Percentiles rank a stretch among this genome's conserved stretches.
These are phyloP conservation scores for Bipolaris sorokiniana DNA, from an alignment of 2,329 filamentous ascomycete species.

Conservation along the genomic window DNA sequence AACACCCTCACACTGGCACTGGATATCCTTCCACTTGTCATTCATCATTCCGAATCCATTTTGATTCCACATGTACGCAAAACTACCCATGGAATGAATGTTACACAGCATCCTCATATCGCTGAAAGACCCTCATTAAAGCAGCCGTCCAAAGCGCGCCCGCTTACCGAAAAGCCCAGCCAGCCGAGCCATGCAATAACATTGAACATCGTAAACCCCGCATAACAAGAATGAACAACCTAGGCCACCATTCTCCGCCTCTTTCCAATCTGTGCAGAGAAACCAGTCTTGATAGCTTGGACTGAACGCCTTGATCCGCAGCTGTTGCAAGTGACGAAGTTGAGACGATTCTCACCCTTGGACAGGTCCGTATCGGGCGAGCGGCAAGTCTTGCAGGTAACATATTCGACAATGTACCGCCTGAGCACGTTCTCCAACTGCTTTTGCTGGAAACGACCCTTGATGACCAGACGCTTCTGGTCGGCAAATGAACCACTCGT, in stretches of 20 bases:
- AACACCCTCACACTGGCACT: not conserved
- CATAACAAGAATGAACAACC: slow-evolving; percentile 33
- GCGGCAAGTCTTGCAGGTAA: slow-evolving; percentile 95
- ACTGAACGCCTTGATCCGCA: slow-evolving; percentile 75
- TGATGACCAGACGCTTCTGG: slow-evolving; percentile 94
- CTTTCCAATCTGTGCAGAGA: slow-evolving; percentile 99
- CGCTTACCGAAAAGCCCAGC: slow-evolving; percentile 21
- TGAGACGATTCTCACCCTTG: slow-evolving; percentile 98
- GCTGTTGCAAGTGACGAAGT: slow-evolving; percentile 95
- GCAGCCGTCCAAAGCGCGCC: slow-evolving; percentile 25
- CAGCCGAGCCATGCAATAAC: slow-evolving; percentile 31
- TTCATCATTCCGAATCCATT: slow-evolving; percentile 1
- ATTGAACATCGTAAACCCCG: slow-evolving; percentile 29
- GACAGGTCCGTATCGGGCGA: slow-evolving; percentile 67
- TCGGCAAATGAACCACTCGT: slow-evolving; percentile 89
- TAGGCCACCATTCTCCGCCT: slow-evolving; percentile 92
- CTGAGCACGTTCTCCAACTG: slow-evolving; percentile 97
- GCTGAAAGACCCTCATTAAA: slow-evolving; percentile 7
- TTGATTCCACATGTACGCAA: slow-evolving; percentile 1
- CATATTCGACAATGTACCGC: slow-evolving; percentile 97
- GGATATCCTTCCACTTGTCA: not conserved
- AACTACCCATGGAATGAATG: not conserved
- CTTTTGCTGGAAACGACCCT: slow-evolving; percentile 99
- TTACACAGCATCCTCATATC: slow-evolving; percentile 4
- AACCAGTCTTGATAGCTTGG: slow-evolving; percentile 99